Conservation (phyloP, 345 rosid species). For the Gossypium herbaceum region DNA sequence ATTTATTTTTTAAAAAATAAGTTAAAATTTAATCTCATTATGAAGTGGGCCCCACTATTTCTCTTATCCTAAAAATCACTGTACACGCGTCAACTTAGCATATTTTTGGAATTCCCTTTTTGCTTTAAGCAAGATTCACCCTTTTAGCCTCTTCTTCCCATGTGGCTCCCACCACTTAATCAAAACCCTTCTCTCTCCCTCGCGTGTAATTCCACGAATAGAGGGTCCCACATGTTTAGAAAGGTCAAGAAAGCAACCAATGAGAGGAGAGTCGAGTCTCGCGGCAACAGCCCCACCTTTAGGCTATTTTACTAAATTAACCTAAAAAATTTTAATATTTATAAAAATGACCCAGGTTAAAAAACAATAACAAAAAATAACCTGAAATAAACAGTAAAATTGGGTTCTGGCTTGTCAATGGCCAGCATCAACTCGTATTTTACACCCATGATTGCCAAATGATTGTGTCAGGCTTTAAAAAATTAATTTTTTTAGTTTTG, state of each 20-base stretch:
- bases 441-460: no score
- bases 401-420: no score
- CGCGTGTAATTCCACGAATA: constrained; percentile 29
- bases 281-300: constrained; percentile 19
- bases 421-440: no score
- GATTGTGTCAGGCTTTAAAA: no score
- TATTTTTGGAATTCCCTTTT: neutral
- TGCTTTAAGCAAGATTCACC: neutral
- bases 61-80: constrained; percentile 1
- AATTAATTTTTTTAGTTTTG: no score
- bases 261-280: constrained; percentile 33
- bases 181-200: neutral
- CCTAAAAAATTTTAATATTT: no score
- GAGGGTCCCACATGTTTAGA: constrained; percentile 37
- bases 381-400: no score
- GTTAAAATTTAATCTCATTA: neutral
- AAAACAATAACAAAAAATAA: no score
- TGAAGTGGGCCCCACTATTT: constrained; percentile 14
- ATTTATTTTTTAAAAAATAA: no score
- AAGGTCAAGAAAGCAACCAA: constrained; percentile 50
- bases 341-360: no score
- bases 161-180: neutral
- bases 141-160: neutral
- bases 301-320: no score
- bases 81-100: constrained; percentile 39